Evolutionary conservation across 2,329 filamentous ascomycete species (phyloP).

Genomic region (Shiraia bambusicola): DNA sequence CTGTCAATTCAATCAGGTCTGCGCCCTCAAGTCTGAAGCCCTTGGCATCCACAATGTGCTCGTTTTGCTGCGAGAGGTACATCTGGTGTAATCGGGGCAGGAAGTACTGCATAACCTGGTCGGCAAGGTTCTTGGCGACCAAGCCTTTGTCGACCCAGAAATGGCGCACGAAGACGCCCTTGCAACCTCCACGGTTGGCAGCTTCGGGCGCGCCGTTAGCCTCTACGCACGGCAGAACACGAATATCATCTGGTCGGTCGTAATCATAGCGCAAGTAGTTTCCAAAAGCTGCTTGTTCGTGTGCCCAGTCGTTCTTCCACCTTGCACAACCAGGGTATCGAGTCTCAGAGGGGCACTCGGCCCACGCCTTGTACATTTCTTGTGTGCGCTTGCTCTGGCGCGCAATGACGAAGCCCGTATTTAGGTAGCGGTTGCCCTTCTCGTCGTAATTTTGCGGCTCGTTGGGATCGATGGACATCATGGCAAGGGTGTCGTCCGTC

Average conservation of each 20-base stretch:
- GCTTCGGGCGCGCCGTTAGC: slow-evolving; percentile 43
- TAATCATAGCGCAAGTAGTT: slow-evolving; percentile 45
- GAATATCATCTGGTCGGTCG: slow-evolving; percentile 40
- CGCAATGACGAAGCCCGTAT: slow-evolving; percentile 50
- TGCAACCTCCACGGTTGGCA: slow-evolving; percentile 37
- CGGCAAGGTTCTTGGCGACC: slow-evolving; percentile 34
- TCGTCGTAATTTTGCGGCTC: slow-evolving; percentile 47
- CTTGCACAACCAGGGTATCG: slow-evolving; percentile 39
- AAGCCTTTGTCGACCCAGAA: slow-evolving; percentile 43
- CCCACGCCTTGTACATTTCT: slow-evolving; percentile 44
- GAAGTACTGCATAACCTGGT: slow-evolving; percentile 43
- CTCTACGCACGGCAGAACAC: slow-evolving; percentile 42
- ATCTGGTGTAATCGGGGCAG: slow-evolving; percentile 37
- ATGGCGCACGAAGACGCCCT: slow-evolving; percentile 43
- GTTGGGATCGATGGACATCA: slow-evolving; percentile 52
- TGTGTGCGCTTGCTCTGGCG: slow-evolving; percentile 43
- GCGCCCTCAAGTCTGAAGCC: slow-evolving; percentile 37
- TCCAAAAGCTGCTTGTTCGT: slow-evolving; percentile 44
- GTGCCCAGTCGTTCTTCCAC: slow-evolving; percentile 41
- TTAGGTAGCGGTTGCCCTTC: slow-evolving; percentile 45
- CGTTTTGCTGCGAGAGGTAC: slow-evolving; percentile 28
- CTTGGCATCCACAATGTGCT: slow-evolving; percentile 41
- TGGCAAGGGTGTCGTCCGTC: slow-evolving; percentile 47
- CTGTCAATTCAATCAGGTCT: slow-evolving; percentile 35
- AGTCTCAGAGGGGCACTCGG: slow-evolving; percentile 39